Base-by-base conservation (phyloP, 495 filamentous ascomycete species). In the Xylaria grammica region DNA sequence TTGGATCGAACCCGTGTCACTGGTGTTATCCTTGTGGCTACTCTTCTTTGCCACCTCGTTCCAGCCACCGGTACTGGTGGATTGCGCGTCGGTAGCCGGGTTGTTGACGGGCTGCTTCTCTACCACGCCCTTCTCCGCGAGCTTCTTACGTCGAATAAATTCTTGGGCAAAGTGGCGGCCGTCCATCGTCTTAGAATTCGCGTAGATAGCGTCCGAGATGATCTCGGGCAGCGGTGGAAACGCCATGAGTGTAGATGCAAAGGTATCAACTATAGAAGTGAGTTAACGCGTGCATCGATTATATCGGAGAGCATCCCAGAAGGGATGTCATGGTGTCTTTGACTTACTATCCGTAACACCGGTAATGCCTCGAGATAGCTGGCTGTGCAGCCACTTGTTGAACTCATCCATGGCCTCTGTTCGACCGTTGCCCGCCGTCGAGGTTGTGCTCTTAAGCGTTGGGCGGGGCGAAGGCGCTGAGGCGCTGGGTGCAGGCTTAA, bases 21-120 rank as follows among this genome's bases (percentile, higher is more conserved):
- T 75, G 11, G 22, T 51, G 38, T 74, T 69, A n/a, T 85, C 83
- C 32, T 84, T 76, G 63, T 75, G 68, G 17, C 76, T 75, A 67
- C 81, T 83, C 84, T 97, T 97, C 87, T 97, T 97, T 9, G 95
- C 95, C 67, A 99, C 95, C 79, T 98, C 96, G 71, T 86, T 97
- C 95, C 95, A 98, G 27, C 95, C 95, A 60, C 92, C 90, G 20
- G 77, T 78, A 58, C 74, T 81, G 56, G 78, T 83, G 22, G 80
- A 80, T 52, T 69, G 74, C 24, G 77, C 78, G 48, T 79, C 80
- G 1, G 72, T 78, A 55, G 81, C 81, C 69, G 67, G 82, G 40
- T 67, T 70, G 75, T 58, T 82, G 76, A 59, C 87, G 79, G 72
- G 81, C 72, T 73, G 80, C 74, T 74, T 81, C 69, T 90, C 86